phyloP scores from a whole-genome alignment of 2,329 filamentous ascomycete genomes.

The Elsinoe batatas region DNA sequence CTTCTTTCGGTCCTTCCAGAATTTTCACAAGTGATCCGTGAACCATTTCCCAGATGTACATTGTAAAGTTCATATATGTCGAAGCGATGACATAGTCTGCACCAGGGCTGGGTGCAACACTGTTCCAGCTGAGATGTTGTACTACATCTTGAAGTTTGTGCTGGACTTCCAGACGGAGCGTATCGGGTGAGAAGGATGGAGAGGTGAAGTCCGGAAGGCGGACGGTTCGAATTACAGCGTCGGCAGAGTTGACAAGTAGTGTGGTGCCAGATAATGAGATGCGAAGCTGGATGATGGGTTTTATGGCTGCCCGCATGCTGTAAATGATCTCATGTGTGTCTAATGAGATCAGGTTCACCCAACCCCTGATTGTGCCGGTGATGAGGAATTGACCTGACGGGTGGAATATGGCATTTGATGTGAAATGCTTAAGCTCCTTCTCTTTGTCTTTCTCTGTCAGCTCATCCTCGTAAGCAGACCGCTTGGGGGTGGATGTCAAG shows the following conservation, averaged over 20 bases:
- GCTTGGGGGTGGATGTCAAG: slow-evolving; percentile 59
- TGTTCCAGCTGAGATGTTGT: slow-evolving; percentile 91
- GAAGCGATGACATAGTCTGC: slow-evolving; percentile 95
- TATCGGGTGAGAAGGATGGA: slow-evolving; percentile 65
- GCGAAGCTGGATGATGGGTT: slow-evolving; percentile 78
- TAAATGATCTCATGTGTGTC: slow-evolving; percentile 73
- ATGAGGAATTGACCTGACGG: slow-evolving; percentile 79
- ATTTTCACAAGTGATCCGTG: slow-evolving; percentile 94
- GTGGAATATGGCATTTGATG: slow-evolving; percentile 85
- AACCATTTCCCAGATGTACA: slow-evolving; percentile 94
- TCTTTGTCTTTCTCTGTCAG: slow-evolving; percentile 77
- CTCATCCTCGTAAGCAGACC: slow-evolving; percentile 60
- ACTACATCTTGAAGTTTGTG: slow-evolving; percentile 99
- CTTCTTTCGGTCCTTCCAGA: slow-evolving; percentile 91
- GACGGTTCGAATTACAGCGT: slow-evolving; percentile 89
- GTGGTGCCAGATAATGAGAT: slow-evolving; percentile 77
- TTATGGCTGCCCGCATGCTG: slow-evolving; percentile 77
- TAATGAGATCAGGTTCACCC: slow-evolving; percentile 88
- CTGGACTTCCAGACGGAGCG: slow-evolving; percentile 80
- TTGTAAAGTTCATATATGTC: slow-evolving; percentile 96
- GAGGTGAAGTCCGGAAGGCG: slow-evolving; percentile 64
- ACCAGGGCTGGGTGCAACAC: slow-evolving; percentile 86
- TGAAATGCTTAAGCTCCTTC: slow-evolving; percentile 89
- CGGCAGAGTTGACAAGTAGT: slow-evolving; percentile 83
- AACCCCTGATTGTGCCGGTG: slow-evolving; percentile 88